These are phyloP conservation scores for Lathyrus oleraceus DNA, from an alignment of 306 rosid species.

Conservation along the genomic window DNA sequence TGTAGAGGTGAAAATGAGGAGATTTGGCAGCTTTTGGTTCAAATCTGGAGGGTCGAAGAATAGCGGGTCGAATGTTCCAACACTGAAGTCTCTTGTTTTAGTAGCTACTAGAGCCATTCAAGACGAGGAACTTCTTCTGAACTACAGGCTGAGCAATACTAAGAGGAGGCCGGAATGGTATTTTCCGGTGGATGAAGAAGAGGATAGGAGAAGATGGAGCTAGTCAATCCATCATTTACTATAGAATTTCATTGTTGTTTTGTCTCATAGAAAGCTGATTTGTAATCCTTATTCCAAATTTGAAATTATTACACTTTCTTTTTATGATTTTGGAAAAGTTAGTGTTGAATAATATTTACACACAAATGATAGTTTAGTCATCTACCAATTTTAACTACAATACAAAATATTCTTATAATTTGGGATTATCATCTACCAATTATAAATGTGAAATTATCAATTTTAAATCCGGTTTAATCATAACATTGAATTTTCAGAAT, in stretches of 20 bases:
- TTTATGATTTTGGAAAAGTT: constrained; percentile 4
- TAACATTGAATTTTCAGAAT: too few relatives aligned
- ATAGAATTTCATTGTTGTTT: not conserved
- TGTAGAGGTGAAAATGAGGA: constrained; percentile 70
- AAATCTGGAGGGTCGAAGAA: constrained; percentile 57
- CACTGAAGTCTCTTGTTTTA: constrained; percentile 69
- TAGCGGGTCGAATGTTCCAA: constrained; percentile 51
- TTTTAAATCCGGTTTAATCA: too few relatives aligned
- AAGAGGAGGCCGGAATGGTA: constrained; percentile 82
- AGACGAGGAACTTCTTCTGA: constrained; percentile 80
- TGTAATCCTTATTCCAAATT: constrained; percentile 2
- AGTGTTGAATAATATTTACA: too few relatives aligned
- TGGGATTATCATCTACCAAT: too few relatives aligned
- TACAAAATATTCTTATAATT: too few relatives aligned
- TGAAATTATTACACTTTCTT: not conserved
- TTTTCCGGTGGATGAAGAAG: constrained; percentile 83
- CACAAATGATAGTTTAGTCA: too few relatives aligned
- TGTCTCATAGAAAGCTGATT: constrained; percentile 26
- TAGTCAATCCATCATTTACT: constrained; percentile 31
- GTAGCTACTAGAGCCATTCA: constrained; percentile 71
- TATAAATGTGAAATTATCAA: too few relatives aligned
- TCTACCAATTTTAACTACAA: too few relatives aligned
- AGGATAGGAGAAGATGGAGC: constrained; percentile 91
- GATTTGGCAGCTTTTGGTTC: constrained; percentile 88
- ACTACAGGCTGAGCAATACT: constrained; percentile 86